Evolutionary conservation across 352 stramenopile species (phyloP), one percentile per base, ranked within the genome.

Genomic region (Globisporangium heterothallicum): DNA sequence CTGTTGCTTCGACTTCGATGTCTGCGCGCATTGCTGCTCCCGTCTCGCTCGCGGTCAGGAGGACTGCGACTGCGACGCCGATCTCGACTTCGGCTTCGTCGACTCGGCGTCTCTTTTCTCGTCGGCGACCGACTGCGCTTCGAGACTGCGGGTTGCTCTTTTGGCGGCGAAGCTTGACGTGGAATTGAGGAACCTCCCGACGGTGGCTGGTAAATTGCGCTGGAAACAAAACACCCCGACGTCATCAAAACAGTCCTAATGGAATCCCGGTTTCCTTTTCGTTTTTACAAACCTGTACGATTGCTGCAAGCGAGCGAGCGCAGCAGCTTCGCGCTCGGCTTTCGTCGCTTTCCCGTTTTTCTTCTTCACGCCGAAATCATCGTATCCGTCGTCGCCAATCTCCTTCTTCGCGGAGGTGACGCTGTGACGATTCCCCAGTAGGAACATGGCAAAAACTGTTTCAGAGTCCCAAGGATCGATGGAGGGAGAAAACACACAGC

Each of bases 311-410:
- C 83, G 74, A 51, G 80, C 80, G 10, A 94, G 71, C 26, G 83
- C 83, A n/a, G 83, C 83, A 14, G 80, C 83, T 56, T 94, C 83
- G 6, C 80, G 74, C 49, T 94, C 80, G 8, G 80, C 72, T 51
- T 89, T 86, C 3, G 76, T 83, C 2, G 73, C 74, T 60, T 82
- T 89, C 14, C 72, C 72, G 59, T 68, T 84, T 69, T 88, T 89
- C 56, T 89, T 92, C 66, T 73, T 89, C 57, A 88, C 58, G 27
- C 81, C 84, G 62, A 94, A 94, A 57, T 94, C 84, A 53, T 94
- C 84, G 66, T 94, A 94, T 38, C 84, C 84, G 56, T 94, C 84
- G 55, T 94, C 81, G 6, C 68, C 84, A 10, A 94, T 72, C 61
- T 94, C 84, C 6, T 60, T 84, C 56, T 84, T 86, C 10, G 77